phyloP scores from a whole-genome alignment of 164 flowering plant genomes.

The Sedum album region DNA sequence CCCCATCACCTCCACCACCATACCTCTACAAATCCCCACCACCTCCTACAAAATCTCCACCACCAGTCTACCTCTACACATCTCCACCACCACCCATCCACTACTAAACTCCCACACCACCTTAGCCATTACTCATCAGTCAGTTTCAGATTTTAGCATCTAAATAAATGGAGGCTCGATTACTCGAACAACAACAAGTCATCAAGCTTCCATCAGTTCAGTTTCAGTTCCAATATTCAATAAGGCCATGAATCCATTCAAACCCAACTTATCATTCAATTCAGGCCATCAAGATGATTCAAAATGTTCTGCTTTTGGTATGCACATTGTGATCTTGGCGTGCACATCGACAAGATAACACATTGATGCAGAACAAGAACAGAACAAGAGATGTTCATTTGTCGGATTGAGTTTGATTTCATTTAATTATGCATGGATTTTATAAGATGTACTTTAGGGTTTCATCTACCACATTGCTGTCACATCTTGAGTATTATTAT shows the following conservation, averaged over 20 bases:
- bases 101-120: conserved; percentile 14
- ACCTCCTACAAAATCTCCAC: conserved; percentile 27
- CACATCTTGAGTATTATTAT: background rate
- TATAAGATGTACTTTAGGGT: background rate
- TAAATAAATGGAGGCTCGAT: conserved; percentile 13
- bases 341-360: background rate
- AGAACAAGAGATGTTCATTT: background rate
- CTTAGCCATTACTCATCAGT: conserved; percentile 5
- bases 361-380: background rate
- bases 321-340: background rate
- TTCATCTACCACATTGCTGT: background rate
- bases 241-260: conserved; percentile 11
- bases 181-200: background rate
- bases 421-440: background rate
- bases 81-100: conserved; percentile 27
- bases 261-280: background rate
- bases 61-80: conserved; percentile 29
- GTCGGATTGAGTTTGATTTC: background rate
- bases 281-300: background rate
- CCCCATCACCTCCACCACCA: conserved; percentile 17
- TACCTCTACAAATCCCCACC: conserved; percentile 42
- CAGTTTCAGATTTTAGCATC: conserved; percentile 15
- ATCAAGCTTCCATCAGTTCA: conserved; percentile 8
- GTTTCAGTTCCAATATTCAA: conserved; percentile 7
- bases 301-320: background rate